Evolutionary conservation across 2,329 filamentous ascomycete species (phyloP), one percentile per base, ranked within the genome.

Genomic region (Blumeria graminis): DNA sequence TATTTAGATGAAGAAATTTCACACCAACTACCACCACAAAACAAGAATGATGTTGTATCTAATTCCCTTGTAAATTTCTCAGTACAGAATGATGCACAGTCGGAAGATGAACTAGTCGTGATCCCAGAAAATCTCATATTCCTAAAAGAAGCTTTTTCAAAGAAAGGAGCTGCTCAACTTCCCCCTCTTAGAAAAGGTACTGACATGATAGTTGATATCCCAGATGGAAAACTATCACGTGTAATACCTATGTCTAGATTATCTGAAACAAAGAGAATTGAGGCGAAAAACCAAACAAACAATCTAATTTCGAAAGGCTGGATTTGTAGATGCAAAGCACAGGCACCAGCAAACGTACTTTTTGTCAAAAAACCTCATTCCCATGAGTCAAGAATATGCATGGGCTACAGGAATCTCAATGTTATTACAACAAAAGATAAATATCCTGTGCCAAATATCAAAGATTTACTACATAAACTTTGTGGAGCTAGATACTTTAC

Each of bases 401-500:
- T 10, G 16, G 10, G 8, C 18, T 13, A 46, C 10, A 10, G 43
- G 8, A 46, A 46, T 18, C 16, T 46, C 10, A 46, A 46, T 46
- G 9, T 16, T 18, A 46, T 46, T 18, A 46, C 3, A 8, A 13
- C 16, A 13, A 46, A 46, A 46, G 43, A 46, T 8, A 46, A 46
- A 46, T 57, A 57, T 28, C 53, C 45, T 1, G 18, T 56, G 10
- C 53, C 52, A 13, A 14, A 56, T 22, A 36, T 55, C 13, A 34
- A 18, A 9, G 52, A 55, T 14, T 9, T 45, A 14, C 38, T 45
- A 16, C 35, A 41, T 13, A 28, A 33, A 28, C 22, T 55, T 6
- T 14, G 22, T 2, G 38, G 22, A 22, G 53, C 53, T 6, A 7
- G 33, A 18, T 41, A 22, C 28, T 55, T 55, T 28, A 55, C 36